phyloP scores from a whole-genome alignment of 441 rosid genomes.

The Adansonia madagascariensis region DNA sequence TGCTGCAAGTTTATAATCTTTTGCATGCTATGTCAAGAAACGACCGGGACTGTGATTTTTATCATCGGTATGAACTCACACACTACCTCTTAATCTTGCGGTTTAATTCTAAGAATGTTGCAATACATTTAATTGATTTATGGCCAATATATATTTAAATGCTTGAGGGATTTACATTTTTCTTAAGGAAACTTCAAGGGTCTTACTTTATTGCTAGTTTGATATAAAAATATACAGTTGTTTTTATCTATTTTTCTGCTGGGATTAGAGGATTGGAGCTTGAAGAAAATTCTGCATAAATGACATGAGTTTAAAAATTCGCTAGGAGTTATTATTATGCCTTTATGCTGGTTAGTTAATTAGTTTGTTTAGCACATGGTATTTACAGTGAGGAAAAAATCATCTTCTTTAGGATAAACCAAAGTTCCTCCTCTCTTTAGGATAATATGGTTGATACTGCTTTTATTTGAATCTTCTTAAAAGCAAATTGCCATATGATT shows the following conservation, averaged over 20 bases:
- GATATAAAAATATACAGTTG: neutral
- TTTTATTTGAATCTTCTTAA: constrained; percentile 7
- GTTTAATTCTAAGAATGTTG: neutral
- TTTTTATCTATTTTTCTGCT: constrained; percentile 3
- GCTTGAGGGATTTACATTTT: neutral
- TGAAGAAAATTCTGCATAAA: neutral
- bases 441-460: neutral
- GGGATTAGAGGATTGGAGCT: neutral
- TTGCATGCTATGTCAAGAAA: constrained; percentile 91
- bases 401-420: neutral
- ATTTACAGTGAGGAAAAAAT: constrained; percentile 1
- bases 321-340: neutral
- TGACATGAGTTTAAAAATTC: neutral
- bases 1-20: constrained; percentile 95
- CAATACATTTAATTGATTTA: constrained; percentile 3
- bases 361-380: constrained; percentile 6
- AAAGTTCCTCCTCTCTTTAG: constrained; percentile 9
- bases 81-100: neutral
- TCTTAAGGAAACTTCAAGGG: neutral
- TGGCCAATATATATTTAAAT: neutral
- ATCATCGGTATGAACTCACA: constrained; percentile 76
- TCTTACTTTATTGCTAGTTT: neutral
- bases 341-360: neutral
- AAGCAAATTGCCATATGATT: neutral
- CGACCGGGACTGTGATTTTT: constrained; percentile 95